phyloP scores from a whole-genome alignment of 768 basidiomycete genomes.

The Kwoniella sp. region DNA sequence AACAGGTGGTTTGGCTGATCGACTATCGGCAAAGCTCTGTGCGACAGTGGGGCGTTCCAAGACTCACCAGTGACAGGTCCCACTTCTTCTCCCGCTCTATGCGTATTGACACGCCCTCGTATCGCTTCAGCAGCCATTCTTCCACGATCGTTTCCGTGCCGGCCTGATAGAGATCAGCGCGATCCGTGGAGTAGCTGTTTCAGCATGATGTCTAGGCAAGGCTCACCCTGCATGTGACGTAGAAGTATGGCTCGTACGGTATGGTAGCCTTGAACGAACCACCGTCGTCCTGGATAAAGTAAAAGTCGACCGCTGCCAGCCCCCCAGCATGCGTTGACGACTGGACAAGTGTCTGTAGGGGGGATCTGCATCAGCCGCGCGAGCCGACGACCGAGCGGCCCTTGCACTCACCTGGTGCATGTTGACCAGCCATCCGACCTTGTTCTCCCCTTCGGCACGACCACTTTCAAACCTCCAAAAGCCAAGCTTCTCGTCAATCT shows the following conservation, averaged over 20 bases:
- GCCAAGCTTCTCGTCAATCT: conserved; percentile 89
- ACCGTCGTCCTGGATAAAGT: conserved; percentile 96
- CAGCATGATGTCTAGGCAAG: not conserved
- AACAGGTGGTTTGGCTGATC: conserved; percentile 82
- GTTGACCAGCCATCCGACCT: conserved; percentile 92
- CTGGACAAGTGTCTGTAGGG: conserved; percentile 70
- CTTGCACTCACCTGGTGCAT: conserved; percentile 84
- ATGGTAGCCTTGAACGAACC: conserved; percentile 91
- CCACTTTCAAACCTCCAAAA: conserved; percentile 71
- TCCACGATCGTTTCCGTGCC: conserved; percentile 86
- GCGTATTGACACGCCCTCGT: conserved; percentile 77
- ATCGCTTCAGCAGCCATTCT: conserved; percentile 91
- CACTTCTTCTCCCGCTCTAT: conserved; percentile 81
- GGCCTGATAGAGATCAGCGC: conserved; percentile 53
- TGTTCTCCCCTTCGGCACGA: conserved; percentile 57
- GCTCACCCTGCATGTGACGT: conserved; percentile 81
- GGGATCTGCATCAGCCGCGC: not conserved
- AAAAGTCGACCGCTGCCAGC: conserved; percentile 86
- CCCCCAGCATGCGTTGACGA: conserved; percentile 80
- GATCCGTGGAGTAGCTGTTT: not conserved
- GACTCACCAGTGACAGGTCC: conserved; percentile 69
- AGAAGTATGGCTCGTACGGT: conserved; percentile 91
- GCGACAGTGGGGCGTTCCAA: not conserved
- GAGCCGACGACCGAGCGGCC: not conserved
- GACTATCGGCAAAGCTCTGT: not conserved